phyloP scores from a whole-genome alignment of 495 filamentous ascomycete species.

The Xylaria palmicola region DNA sequence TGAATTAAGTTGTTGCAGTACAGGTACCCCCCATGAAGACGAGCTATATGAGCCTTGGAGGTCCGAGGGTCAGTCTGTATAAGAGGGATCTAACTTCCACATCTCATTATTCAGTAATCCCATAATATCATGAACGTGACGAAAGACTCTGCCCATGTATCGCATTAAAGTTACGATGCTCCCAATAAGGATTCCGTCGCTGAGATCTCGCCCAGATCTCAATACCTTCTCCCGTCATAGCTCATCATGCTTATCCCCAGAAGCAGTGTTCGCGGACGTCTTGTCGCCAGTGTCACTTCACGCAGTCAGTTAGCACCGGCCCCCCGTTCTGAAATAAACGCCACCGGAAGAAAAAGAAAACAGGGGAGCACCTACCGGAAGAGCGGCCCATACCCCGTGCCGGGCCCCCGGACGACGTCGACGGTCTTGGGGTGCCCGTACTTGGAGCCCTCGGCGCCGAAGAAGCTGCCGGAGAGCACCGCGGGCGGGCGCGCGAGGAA shows the following conservation, averaged over 20 bases:
- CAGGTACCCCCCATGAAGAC: too few species aligned
- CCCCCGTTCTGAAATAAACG: neutral
- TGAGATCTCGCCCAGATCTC: too few species aligned
- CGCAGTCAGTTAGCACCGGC: neutral
- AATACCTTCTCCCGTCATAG: too few species aligned
- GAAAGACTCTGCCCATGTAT: too few species aligned
- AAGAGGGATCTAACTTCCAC: too few species aligned
- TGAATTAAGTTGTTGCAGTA: too few species aligned
- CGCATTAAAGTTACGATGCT: too few species aligned
- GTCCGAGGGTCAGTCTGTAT: too few species aligned
- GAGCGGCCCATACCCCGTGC: conserved; percentile 29
- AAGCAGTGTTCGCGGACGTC: neutral
- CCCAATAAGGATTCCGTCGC: too few species aligned
- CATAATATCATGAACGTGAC: too few species aligned
- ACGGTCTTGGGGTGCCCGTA: conserved; percentile 21
- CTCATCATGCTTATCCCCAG: conserved; percentile 5
- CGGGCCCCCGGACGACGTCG: conserved; percentile 19
- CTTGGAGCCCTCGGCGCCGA: conserved; percentile 18
- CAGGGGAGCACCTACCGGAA: conserved; percentile 14
- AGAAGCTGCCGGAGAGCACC: conserved; percentile 17
- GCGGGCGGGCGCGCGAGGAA: conserved; percentile 14
- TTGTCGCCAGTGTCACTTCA: neutral
- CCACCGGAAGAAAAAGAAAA: neutral
- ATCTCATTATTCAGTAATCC: too few species aligned
- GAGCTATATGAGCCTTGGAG: too few species aligned